A percentile compares a stretch with the other conserved stretches of the same genome.
phyloP scores from a whole-genome alignment of 306 rosid species.

The Cercis canadensis region DNA sequence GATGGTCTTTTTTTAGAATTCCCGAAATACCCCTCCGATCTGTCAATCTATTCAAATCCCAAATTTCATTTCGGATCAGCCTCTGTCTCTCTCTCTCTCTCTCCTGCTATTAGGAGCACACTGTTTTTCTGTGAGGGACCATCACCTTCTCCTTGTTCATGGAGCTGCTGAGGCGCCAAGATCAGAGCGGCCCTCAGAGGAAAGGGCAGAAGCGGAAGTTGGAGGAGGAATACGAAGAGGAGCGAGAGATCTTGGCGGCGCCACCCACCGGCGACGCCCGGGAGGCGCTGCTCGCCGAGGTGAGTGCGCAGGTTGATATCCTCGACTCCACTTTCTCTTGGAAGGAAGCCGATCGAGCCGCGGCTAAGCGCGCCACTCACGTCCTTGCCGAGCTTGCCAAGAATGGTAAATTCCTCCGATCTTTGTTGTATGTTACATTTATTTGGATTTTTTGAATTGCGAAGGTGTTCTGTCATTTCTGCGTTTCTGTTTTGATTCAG shows the following conservation, averaged over 20 bases:
- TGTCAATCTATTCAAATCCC: conserved; percentile 45
- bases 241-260: conserved; percentile 60
- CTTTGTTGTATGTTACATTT: conserved; percentile 36
- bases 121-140: conserved; percentile 39
- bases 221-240: conserved; percentile 70
- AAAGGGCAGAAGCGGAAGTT: conserved; percentile 96
- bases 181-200: conserved; percentile 73
- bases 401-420: conserved; percentile 71
- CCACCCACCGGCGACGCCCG: conserved; percentile 77
- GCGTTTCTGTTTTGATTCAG: not conserved
- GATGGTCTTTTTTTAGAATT: not conserved
- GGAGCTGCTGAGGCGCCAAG: conserved; percentile 75
- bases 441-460: conserved; percentile 25
- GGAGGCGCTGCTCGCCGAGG: conserved; percentile 65
- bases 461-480: conserved; percentile 15
- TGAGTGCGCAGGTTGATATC: conserved; percentile 62
- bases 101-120: conserved; percentile 18
- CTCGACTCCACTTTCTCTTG: conserved; percentile 81
- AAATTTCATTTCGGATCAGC: conserved; percentile 43
- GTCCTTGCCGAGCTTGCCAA: conserved; percentile 98
- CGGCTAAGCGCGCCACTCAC: conserved; percentile 95
- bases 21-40: conserved; percentile 54
- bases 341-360: conserved; percentile 83
- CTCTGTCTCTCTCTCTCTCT: conserved; percentile 30
- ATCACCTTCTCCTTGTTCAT: conserved; percentile 45